Percentiles rank a stretch among this genome's conserved stretches.
Conservation (phyloP, 768 basidiomycete genomes). For the Leucocoprinus leucothites region DNA sequence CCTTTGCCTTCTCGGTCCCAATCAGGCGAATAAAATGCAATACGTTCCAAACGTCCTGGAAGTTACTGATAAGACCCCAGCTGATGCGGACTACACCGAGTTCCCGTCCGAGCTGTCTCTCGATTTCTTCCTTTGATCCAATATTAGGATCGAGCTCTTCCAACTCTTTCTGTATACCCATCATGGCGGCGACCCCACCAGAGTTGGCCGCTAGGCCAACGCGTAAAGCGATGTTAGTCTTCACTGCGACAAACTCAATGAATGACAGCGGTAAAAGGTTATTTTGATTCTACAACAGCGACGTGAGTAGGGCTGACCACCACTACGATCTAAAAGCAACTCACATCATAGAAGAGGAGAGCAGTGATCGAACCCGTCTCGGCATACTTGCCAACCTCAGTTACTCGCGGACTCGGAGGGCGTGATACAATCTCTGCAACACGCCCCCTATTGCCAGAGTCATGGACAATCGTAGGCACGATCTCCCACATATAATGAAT, state of each 20-base stretch:
- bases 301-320: neutral
- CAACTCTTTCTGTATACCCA: constrained; percentile 70
- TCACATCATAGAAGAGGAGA: constrained; percentile 59
- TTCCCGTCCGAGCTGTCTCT: constrained; percentile 57
- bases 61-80: constrained; percentile 74
- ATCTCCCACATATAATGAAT: constrained; percentile 49
- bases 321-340: constrained; percentile 22
- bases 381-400: constrained; percentile 56
- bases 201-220: constrained; percentile 90
- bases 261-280: constrained; percentile 69
- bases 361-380: constrained; percentile 63
- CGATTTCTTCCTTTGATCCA: constrained; percentile 30
- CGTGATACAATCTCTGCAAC: no score
- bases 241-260: constrained; percentile 65
- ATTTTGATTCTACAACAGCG: constrained; percentile 49
- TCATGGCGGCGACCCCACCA: constrained; percentile 70
- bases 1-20: constrained; percentile 15
- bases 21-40: constrained; percentile 46
- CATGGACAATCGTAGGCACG: no score
- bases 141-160: constrained; percentile 30
- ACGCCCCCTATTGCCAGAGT: no score
- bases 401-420: constrained; percentile 23
- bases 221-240: constrained; percentile 68
- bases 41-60: constrained; percentile 67
- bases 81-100: constrained; percentile 75